Evolutionary conservation across 2,329 filamentous ascomycete genomes (phyloP), one percentile per base, ranked within the genome.

Genomic region (Dactylellina haptotyla): DNA sequence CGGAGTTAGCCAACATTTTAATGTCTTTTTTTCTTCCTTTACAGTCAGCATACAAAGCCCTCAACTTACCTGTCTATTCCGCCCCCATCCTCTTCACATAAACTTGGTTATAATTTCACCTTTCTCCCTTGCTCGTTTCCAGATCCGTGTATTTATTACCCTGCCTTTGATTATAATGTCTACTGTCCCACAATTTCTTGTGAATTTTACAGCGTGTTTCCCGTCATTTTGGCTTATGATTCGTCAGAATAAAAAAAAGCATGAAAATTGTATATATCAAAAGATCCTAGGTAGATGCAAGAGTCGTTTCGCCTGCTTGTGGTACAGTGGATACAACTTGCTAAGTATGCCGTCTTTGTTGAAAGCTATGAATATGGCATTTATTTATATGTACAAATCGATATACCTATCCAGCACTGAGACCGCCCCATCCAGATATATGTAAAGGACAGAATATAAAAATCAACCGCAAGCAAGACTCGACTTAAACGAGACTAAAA

Each of bases 131-230:
- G 14, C 58, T 66, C 61, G 46, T 48, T 59, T 66, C 53, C 61
- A 39, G 34, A 62, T 57, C 20, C 37, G 25, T 73, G 69, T 73
- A 73, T 66, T 73, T 73, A 73, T 73, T 72, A 73, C 61, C 26
- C 41, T 20, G 50, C 51, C 26, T 43, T 54, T 59, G 9, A 45
- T 62, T 56, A 32, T 32, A 16, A 41, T 32, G 30, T 34, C 56
- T 45, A 37, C 18, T 32, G 12, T 34, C n/a, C 20, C 23, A 48
- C 30, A 30, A 59, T 54, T 41, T 37, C 51, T 50, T 66, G 46
- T 66, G 56, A 25, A 62, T 46, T 61, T 34, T 66, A 56, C 43
- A 73, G 61, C 61, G 54, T 61, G 54, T 54, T 48, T 57, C 39
- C 28, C 2, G 26, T 57, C 9, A n/a, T 25, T 9, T 54, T 39